phyloP scores from a whole-genome alignment of 2,329 filamentous ascomycete genomes.

The Pseudogymnoascus sp. region DNA sequence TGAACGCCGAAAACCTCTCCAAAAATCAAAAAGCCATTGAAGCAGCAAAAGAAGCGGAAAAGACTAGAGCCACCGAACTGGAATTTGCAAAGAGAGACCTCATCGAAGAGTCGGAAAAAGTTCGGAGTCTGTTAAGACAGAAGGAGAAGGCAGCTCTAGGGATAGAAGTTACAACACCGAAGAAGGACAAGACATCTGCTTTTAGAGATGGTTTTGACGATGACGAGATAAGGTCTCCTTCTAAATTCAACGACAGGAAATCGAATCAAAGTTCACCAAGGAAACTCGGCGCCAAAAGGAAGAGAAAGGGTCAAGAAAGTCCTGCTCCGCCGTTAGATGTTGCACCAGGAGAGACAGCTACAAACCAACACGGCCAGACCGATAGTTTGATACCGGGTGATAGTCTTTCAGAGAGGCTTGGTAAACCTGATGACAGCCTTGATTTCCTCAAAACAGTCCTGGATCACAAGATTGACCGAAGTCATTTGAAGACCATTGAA shows the following conservation, averaged over 20 bases:
- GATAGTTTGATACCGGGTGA: slow-evolving; percentile 23
- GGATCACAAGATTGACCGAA: slow-evolving; percentile 30
- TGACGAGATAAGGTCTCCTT: slow-evolving; percentile 44
- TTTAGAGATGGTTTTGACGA: slow-evolving; percentile 69
- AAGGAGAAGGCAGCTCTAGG: slow-evolving; percentile 36
- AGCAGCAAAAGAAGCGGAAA: slow-evolving; percentile 54
- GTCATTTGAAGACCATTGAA: slow-evolving; percentile 58
- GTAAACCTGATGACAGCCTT: slow-evolving; percentile 34
- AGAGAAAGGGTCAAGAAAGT: slow-evolving; percentile 28
- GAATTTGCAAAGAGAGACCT: slow-evolving; percentile 67
- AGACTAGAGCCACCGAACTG: slow-evolving; percentile 59
- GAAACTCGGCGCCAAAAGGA: slow-evolving; percentile 53
- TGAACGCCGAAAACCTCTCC: slow-evolving; percentile 55
- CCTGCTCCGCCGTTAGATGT: neutral
- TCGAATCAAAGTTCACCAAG: slow-evolving; percentile 47
- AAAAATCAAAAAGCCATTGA: slow-evolving; percentile 58
- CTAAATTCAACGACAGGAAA: slow-evolving; percentile 28
- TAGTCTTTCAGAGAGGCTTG: slow-evolving; percentile 30
- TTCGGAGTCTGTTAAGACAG: slow-evolving; percentile 33
- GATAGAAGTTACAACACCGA: slow-evolving; percentile 46
- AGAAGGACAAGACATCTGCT: slow-evolving; percentile 49
- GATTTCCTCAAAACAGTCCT: slow-evolving; percentile 29
- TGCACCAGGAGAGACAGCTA: neutral
- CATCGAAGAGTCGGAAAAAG: slow-evolving; percentile 45
- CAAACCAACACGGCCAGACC: neutral